Evolutionary conservation across 2,329 filamentous ascomycete genomes (phyloP), one percentile per base, ranked within the genome.

Genomic region (Fusarium lyarnte): DNA sequence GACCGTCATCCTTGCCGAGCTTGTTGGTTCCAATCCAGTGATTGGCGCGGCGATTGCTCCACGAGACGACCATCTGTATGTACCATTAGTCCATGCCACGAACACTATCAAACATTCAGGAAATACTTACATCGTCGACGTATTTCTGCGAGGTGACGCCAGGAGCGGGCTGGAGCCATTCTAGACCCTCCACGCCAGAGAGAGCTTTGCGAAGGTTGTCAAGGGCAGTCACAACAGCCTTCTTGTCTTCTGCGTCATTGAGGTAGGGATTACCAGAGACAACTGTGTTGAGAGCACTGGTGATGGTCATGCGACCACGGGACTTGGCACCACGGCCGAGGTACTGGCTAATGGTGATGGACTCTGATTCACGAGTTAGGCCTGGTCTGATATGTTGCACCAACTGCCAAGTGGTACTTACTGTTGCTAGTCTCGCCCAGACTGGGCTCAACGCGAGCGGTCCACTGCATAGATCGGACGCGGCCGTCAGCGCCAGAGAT

Each of bases 11-110:
- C 21, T 64, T 64, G 27, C 62, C 62, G 5, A 64, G 33, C 35
- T 64, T 64, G 23, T 64, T 64, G 19, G 62, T 64, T n/a, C 62
- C 62, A 19, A 63, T 64, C 62, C 62, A 64, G 46, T 64, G 62
- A 19, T 64, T 64, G 21, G 58, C 62, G 8, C 62, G 62, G 16
- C 62, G 62, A n/a, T 64, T 64, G 5, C 62, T 64, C 62, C 62
- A 64, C 3, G 62, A 64, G 8, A 64, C 62, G 8, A 64, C 62
- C 62, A 64, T 64, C 62, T 64, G 23, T 16, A 25, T 1, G 0
- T 21, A 19, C 0, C 1, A 13, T 64, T 54, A 64, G 58, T 25
- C 16, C 1, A n/a, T 17, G 2, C 4, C 11, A 5, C n/a, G 14
- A 11, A 17, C 2, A 21, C 3, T 6, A 12, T 5, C 0, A 27